Base-by-base conservation (phyloP, 2,329 filamentous ascomycete species). In the Tolypocladium inflatum region DNA sequence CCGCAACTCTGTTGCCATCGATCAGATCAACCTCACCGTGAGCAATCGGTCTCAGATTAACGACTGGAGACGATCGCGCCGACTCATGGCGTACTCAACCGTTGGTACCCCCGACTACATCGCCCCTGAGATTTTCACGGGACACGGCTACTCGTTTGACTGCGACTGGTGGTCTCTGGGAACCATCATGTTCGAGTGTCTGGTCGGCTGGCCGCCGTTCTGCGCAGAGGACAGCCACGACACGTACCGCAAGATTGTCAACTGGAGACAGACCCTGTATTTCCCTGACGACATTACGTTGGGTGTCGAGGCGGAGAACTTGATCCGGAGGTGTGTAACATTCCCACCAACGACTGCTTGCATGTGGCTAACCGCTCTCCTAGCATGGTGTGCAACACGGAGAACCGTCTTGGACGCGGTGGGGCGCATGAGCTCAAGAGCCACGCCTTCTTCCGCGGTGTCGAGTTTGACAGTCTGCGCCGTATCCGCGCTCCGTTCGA, bases 121-220 rank as follows among this genome's bases (percentile, higher is more conserved):
- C 70, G 94, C 94, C 1, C 94, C 94, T 3, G 94, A 99, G 72
- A 97, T 99, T 67, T 97, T 99, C 74, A 95, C 90, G 53, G 92
- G 93, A 21, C 90, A 96, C 68, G 94, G 94, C 54, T 99, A 99
- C 77, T 90, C 91, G 59, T 96, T 93, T 68, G 88, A 95, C 71
- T 99, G 94, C 72, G 94, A 99, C 79, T 99, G 94, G 94, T 99
- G 94, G 94, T 96, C 90, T 26, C 83, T 99, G 55, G 94, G 94
- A 56, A 97, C 94, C 51, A 99, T 99, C 76, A 97, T 99, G 94
- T 99, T 97, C 68, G 94, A 99, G 75, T 99, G 94, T 74, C 81
- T 99, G 65, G 91, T 99, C 61, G 94, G 94, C 67, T 99, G 94
- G 94, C 94, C 94, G 57, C 94, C 94, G 37, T 99, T 99, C 83